A percentile compares a stretch with the other conserved stretches of the same genome.
Evolutionary conservation across 1,139 yeast genomes (phyloP).

Genomic region (Sugiyamaella paludigena): DNA sequence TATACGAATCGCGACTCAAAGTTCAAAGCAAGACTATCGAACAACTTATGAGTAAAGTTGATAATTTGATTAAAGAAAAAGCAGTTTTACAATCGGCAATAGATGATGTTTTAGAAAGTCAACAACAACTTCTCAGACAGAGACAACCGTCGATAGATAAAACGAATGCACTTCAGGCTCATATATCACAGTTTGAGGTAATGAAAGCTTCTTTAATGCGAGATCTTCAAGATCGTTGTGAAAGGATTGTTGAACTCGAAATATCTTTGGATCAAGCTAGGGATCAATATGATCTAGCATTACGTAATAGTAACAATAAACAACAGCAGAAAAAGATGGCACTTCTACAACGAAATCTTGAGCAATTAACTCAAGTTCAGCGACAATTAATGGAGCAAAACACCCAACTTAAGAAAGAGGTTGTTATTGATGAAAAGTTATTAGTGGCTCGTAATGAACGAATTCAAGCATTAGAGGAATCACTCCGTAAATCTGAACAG

Average conservation of each 20-base stretch:
- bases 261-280: slow-evolving; percentile 41
- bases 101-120: slow-evolving; percentile 9
- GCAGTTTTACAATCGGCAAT: slow-evolving; percentile 16
- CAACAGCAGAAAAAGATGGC: slow-evolving; percentile 41
- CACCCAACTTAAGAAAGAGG: slow-evolving; percentile 43
- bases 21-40: slow-evolving; percentile 28
- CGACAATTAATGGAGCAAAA: slow-evolving; percentile 50
- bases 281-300: slow-evolving; percentile 37
- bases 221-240: slow-evolving; percentile 45
- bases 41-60: slow-evolving; percentile 26
- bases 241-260: slow-evolving; percentile 46
- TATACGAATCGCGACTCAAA: slow-evolving; percentile 24
- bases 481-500: slow-evolving; percentile 52
- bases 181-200: slow-evolving; percentile 31
- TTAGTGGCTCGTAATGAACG: slow-evolving; percentile 60
- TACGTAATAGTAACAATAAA: slow-evolving; percentile 32
- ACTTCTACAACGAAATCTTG: slow-evolving; percentile 47
- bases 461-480: slow-evolving; percentile 53
- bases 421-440: slow-evolving; percentile 56
- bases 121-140: slow-evolving; percentile 2
- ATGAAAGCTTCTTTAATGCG: slow-evolving; percentile 41
- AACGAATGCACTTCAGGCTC: slow-evolving; percentile 27
- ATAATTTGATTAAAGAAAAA: slow-evolving; percentile 22
- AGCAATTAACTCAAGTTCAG: slow-evolving; percentile 44
- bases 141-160: slow-evolving; percentile 23